Evolutionary conservation across 257 asterid species (phyloP).

Genomic region (Apocynum venetum): DNA sequence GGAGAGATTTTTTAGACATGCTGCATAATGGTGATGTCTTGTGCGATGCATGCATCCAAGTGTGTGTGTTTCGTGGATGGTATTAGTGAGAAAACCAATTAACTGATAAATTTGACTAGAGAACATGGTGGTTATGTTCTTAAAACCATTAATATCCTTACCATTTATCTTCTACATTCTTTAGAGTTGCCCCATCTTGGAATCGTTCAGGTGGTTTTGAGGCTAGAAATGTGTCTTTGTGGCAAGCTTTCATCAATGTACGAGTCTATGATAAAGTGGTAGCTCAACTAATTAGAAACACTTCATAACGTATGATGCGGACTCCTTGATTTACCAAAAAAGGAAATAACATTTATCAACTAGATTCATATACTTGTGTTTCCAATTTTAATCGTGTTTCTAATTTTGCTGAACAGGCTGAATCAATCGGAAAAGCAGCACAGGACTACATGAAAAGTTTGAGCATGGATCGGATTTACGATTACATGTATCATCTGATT

Average conservation of each 20-base stretch:
- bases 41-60: no score
- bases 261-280: background rate
- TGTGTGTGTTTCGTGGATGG: no score
- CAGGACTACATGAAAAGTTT: slow-evolving; percentile 54
- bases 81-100: no score
- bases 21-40: no score
- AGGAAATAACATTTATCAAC: background rate
- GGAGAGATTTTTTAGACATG: no score
- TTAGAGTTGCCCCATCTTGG: background rate
- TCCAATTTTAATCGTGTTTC: background rate
- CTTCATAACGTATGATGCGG: background rate
- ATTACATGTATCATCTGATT: slow-evolving; percentile 65
- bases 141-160: no score
- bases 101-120: no score
- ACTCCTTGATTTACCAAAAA: background rate
- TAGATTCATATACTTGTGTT: background rate
- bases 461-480: slow-evolving; percentile 57
- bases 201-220: background rate
- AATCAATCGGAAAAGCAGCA: slow-evolving; percentile 54
- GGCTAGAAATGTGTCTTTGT: background rate
- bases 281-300: no score
- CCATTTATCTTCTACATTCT: background rate
- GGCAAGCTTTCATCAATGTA: background rate
- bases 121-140: no score
- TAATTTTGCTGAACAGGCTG: slow-evolving; percentile 37